Evolutionary conservation across 2,329 filamentous ascomycete genomes (phyloP), one percentile per base, ranked within the genome.

Genomic region (Monilinia laxa): DNA sequence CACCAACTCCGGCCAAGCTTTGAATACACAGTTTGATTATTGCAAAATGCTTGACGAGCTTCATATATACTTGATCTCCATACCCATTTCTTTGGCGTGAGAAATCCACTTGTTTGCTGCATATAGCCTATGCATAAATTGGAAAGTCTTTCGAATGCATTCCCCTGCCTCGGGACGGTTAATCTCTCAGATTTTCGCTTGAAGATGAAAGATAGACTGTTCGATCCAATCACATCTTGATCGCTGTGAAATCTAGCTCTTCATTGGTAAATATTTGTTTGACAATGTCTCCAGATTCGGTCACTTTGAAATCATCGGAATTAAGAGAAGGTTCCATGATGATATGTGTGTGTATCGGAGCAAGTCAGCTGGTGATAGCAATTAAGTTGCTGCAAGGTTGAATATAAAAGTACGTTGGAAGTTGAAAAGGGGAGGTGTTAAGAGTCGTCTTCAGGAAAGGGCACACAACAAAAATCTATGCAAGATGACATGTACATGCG

Each of bases 31-130:
- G 31, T 9, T 35, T 35, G 31, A 6, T 0, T 9, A 5, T 35
- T 35, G 5, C 31, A 9, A 35, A 9, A 35, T 35, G 7, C 31
- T 35, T 6, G 4, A 6, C 5, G 7, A 35, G 65, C 16, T 23
- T 35, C 80, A 83, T 0, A 84, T 69, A 35, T 80, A 76, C 9
- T 35, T 35, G 31, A 35, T 35, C 5, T 35, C 80, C 80, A 57
- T 76, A 66, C 31, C 79, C 64, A 35, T 35, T 3, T 35, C 31
- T 35, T 7, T 35, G 7, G 31, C 31, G 7, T 35, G 31, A 35
- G 5, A 35, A 35, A 35, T 9, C 31, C 31, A 35, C 7, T 9
- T 35, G 14, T 31, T 25, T 5, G 70, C 70, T 9, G 65, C 51
- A 38, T 70, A 7, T 3, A 40, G 62, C 71, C 71, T 73, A 52